Conservation (phyloP, 2,329 filamentous ascomycete species). For the Penicillium aurantiogriseum region DNA sequence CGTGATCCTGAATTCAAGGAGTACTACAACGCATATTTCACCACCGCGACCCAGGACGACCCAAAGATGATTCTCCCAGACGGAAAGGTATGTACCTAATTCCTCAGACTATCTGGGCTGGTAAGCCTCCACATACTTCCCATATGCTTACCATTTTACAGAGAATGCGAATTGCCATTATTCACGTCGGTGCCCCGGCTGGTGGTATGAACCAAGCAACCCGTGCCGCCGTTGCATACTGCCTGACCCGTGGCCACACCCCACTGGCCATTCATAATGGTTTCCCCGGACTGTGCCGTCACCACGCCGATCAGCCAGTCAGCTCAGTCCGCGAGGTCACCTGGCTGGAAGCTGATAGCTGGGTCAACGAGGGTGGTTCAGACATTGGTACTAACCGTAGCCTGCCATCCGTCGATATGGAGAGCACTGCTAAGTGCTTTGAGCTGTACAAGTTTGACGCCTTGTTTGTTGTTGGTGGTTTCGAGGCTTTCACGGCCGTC, state of each 20-base stretch:
- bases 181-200: slow-evolving; percentile 93
- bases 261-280: slow-evolving; percentile 94
- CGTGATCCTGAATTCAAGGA: slow-evolving; percentile 93
- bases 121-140: background rate
- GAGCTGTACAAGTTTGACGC: slow-evolving; percentile 85
- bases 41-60: slow-evolving; percentile 80
- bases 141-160: slow-evolving; percentile 42
- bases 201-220: slow-evolving; percentile 98
- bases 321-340: slow-evolving; percentile 80
- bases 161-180: slow-evolving; percentile 90
- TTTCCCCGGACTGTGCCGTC: slow-evolving; percentile 88
- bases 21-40: slow-evolving; percentile 85
- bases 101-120: background rate
- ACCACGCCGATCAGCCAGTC: slow-evolving; percentile 78
- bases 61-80: slow-evolving; percentile 66
- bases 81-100: slow-evolving; percentile 59
- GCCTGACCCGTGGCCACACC: slow-evolving; percentile 84
- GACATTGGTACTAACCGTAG: slow-evolving; percentile 98
- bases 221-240: slow-evolving; percentile 89
- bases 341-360: slow-evolving; percentile 92
- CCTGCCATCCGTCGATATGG: slow-evolving; percentile 83
- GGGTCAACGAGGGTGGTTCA: slow-evolving; percentile 94
- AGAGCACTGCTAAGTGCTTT: slow-evolving; percentile 77
- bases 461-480: slow-evolving; percentile 88
- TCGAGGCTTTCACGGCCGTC: slow-evolving; percentile 92